phyloP scores from a whole-genome alignment of 1,284 basidiomycete species.

The Pseudozyma tsukubaensis region DNA sequence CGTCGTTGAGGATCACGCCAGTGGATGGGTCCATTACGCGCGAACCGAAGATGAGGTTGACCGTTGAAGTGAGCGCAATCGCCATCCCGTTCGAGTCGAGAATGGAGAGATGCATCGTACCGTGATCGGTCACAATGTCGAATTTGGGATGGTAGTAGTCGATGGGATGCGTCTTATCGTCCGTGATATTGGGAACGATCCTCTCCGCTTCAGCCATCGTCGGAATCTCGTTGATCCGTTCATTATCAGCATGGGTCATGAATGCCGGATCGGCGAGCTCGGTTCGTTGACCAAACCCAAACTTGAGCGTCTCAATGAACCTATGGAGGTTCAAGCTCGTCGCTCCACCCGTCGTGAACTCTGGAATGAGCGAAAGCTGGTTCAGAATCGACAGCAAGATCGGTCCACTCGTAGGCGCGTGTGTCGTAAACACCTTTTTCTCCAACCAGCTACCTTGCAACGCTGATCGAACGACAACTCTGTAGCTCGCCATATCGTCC shows the following conservation, averaged over 20 bases:
- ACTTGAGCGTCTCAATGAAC: conserved; percentile 69
- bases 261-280: conserved; percentile 70
- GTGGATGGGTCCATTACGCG: conserved; percentile 52
- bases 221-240: conserved; percentile 28
- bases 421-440: conserved; percentile 82
- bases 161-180: conserved; percentile 56
- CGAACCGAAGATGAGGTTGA: conserved; percentile 70
- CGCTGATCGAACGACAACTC: conserved; percentile 77
- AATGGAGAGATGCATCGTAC: conserved; percentile 70
- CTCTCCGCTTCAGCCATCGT: conserved; percentile 56
- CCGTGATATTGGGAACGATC: conserved; percentile 64
- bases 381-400: conserved; percentile 67
- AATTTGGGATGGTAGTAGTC: conserved; percentile 69
- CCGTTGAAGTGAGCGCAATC: conserved; percentile 70
- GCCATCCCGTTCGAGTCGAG: conserved; percentile 69
- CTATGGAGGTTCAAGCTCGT: conserved; percentile 67
- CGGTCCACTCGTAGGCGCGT: conserved; percentile 70
- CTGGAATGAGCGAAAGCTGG: conserved; percentile 52
- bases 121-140: conserved; percentile 66
- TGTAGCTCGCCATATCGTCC: conserved; percentile 79
- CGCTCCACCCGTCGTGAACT: conserved; percentile 18
- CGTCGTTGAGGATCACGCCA: conserved; percentile 66
- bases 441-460: conserved; percentile 82
- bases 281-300: conserved; percentile 70
- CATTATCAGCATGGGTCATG: conserved; percentile 51